Percentiles rank a stretch among this genome's conserved stretches.
Conservation (phyloP, 2,329 filamentous ascomycete species). For the Xylaria sp. region DNA sequence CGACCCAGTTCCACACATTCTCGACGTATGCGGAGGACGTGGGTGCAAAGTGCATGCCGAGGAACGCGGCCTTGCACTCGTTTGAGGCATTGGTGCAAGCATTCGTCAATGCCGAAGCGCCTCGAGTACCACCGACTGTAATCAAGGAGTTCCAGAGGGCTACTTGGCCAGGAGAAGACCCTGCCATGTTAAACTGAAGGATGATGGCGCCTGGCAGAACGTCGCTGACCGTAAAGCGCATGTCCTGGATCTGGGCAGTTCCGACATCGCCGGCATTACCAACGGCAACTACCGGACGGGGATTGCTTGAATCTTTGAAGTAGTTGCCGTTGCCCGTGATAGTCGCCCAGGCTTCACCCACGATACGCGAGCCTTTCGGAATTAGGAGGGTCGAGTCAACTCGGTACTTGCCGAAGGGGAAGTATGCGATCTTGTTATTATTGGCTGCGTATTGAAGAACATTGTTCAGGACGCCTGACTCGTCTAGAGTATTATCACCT, state of each 20-base stretch:
- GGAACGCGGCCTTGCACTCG: slow-evolving; percentile 58
- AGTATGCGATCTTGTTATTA: slow-evolving; percentile 61
- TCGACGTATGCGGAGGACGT: slow-evolving; percentile 64
- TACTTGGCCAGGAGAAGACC: slow-evolving; percentile 49
- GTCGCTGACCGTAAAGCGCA: slow-evolving; percentile 71
- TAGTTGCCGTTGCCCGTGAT: slow-evolving; percentile 63
- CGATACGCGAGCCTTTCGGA: slow-evolving; percentile 61
- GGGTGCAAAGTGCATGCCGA: slow-evolving; percentile 60
- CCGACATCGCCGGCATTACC: slow-evolving; percentile 69
- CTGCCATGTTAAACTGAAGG: slow-evolving; percentile 58
- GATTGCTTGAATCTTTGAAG: slow-evolving; percentile 63
- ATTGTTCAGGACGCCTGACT: slow-evolving; percentile 53
- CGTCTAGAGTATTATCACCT: slow-evolving; percentile 55
- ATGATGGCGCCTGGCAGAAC: slow-evolving; percentile 70
- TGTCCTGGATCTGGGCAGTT: slow-evolving; percentile 71
- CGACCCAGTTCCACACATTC: slow-evolving; percentile 65
- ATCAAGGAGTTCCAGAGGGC: slow-evolving; percentile 53
- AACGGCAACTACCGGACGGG: slow-evolving; percentile 68
- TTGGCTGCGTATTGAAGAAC: slow-evolving; percentile 53
- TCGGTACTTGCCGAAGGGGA: slow-evolving; percentile 66
- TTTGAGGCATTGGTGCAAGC: slow-evolving; percentile 49
- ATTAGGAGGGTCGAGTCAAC: slow-evolving; percentile 63
- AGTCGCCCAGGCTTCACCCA: slow-evolving; percentile 64
- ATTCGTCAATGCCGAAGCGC: slow-evolving; percentile 46
- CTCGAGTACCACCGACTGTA: slow-evolving; percentile 54